Conservation (phyloP, 1,284 basidiomycete genomes). For the Ganoderma boninense region DNA sequence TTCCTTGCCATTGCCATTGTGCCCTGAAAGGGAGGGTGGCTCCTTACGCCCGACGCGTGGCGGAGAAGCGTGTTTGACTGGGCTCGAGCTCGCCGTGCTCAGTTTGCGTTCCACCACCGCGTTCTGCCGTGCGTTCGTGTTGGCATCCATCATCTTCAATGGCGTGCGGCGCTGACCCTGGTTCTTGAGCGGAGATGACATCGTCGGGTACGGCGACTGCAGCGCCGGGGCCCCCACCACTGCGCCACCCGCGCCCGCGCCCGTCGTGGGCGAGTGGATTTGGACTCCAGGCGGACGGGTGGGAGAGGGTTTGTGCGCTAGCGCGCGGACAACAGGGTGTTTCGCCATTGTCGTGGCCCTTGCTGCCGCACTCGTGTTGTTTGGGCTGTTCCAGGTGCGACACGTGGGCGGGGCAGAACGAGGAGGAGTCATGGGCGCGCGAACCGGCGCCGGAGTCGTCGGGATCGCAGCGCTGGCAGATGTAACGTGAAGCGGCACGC, state of each 20-base stretch:
- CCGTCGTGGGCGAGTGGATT: slow-evolving; percentile 4
- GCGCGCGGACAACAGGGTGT: slow-evolving; percentile 41
- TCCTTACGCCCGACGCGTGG: background rate
- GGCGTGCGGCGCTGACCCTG: slow-evolving; percentile 30
- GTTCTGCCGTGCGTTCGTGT: slow-evolving; percentile 34
- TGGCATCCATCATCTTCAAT: slow-evolving; percentile 32
- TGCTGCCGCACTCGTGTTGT: background rate
- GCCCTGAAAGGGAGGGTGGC: background rate
- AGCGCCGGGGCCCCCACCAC: slow-evolving; percentile 26
- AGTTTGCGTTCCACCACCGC: slow-evolving; percentile 29
- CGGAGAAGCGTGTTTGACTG: slow-evolving; percentile 18
- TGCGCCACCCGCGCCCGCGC: slow-evolving; percentile 22
- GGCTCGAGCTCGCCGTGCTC: slow-evolving; percentile 19
- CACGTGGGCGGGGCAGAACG: background rate
- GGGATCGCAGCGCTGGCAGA: background rate
- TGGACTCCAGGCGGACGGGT: slow-evolving; percentile 16
- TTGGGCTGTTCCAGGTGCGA: background rate
- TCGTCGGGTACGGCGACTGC: slow-evolving; percentile 17
- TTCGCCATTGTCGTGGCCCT: slow-evolving; percentile 33
- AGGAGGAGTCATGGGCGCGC: background rate
- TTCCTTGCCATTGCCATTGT: background rate
- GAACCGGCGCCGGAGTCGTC: background rate
- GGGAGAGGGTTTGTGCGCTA: slow-evolving; percentile 24
- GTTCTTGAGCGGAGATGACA: slow-evolving; percentile 7
- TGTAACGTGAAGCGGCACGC: slow-evolving; percentile 11